Percentiles rank a stretch among this genome's conserved stretches.
Conservation (phyloP, 345 rosid species). For the Turnera subulata region DNA sequence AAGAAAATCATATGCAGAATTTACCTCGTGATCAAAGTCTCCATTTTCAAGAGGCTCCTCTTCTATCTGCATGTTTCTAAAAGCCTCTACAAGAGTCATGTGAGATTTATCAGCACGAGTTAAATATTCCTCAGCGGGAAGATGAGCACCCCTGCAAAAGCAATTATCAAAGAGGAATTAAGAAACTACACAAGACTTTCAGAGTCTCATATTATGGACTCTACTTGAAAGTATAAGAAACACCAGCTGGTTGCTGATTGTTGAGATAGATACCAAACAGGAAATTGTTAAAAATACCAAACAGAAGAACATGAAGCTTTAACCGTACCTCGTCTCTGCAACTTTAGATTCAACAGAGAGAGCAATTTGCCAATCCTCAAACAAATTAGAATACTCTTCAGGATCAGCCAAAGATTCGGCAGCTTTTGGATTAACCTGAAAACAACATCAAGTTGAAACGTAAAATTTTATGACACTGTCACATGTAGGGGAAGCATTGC, state of each 20-base stretch:
- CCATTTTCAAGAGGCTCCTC: conserved; percentile 87
- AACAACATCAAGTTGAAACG: conserved; percentile 1
- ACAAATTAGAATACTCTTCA: conserved; percentile 90
- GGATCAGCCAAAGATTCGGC: conserved; percentile 99
- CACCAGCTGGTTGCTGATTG: too few species aligned
- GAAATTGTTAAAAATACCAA: neutral
- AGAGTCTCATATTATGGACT: neutral
- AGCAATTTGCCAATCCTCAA: conserved; percentile 98
- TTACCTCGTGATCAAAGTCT: conserved; percentile 68
- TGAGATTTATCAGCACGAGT: conserved; percentile 64
- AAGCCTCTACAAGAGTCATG: conserved; percentile 78
- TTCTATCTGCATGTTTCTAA: conserved; percentile 79
- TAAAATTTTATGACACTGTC: neutral
- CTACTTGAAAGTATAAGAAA: neutral
- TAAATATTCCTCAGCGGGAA: conserved; percentile 59
- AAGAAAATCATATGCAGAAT: conserved; percentile 3
- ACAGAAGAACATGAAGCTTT: neutral
- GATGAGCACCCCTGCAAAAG: conserved; percentile 51
- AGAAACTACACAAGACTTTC: neutral
- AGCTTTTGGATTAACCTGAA: conserved; percentile 92
- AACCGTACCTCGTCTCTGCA: conserved; percentile 65
- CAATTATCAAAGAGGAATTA: conserved; percentile 17
- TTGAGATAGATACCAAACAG: too few species aligned
- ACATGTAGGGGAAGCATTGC: neutral
- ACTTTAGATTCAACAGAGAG: conserved; percentile 76